Conservation (phyloP, 1,284 basidiomycete species). For the Anthracocystis setariae region DNA sequence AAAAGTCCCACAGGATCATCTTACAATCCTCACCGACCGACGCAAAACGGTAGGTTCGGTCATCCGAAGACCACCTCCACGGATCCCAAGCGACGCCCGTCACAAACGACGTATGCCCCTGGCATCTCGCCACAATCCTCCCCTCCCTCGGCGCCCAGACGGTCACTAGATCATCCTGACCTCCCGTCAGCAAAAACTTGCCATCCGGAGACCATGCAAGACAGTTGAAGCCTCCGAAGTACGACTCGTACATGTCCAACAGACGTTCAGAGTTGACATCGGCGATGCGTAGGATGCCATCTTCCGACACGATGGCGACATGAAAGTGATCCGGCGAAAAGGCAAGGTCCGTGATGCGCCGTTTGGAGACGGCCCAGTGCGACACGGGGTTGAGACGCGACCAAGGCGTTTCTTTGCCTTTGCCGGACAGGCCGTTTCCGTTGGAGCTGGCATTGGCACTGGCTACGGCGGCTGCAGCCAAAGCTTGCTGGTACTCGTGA, state of each 20-base stretch:
- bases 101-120: conserved; percentile 95
- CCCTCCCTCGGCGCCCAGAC: conserved; percentile 60
- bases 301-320: conserved; percentile 57
- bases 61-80: conserved; percentile 72
- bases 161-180: conserved; percentile 92
- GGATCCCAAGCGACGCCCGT: conserved; percentile 89
- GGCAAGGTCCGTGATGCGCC: conserved; percentile 57
- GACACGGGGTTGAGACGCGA: conserved; percentile 56
- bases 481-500: conserved; percentile 38
- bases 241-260: conserved; percentile 54
- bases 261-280: conserved; percentile 58
- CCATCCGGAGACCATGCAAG: conserved; percentile 95
- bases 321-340: conserved; percentile 58
- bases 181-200: conserved; percentile 86
- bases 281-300: conserved; percentile 58
- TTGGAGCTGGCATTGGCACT: conserved; percentile 27
- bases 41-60: conserved; percentile 59
- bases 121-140: conserved; percentile 87
- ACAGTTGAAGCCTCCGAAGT: conserved; percentile 74
- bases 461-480: conserved; percentile 33
- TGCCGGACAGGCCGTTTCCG: conserved; percentile 43
- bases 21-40: conserved; percentile 64
- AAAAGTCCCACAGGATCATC: conserved; percentile 64
- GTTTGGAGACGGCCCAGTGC: conserved; percentile 54
- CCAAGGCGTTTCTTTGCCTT: conserved; percentile 48